Evolutionary conservation across 2,329 filamentous ascomycete genomes (phyloP).

Genomic region (Periconia digitata): DNA sequence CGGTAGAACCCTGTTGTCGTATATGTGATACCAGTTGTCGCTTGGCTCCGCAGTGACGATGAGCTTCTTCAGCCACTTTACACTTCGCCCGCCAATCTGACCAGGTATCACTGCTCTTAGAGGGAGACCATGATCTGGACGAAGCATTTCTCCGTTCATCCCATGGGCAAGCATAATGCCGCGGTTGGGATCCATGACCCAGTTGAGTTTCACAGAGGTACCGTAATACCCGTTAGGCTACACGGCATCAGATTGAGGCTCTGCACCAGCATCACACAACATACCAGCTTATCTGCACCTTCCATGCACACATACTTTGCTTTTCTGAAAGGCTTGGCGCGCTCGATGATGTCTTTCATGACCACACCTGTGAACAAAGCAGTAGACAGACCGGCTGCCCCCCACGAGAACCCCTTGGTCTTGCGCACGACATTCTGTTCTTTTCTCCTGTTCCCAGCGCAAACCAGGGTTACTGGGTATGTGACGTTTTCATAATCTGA

Average conservation of each 20-base stretch:
- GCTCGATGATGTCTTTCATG: slow-evolving; percentile 69
- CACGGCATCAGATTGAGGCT: slow-evolving; percentile 12
- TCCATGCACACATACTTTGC: slow-evolving; percentile 89
- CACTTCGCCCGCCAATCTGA: slow-evolving; percentile 87
- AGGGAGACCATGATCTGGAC: slow-evolving; percentile 84
- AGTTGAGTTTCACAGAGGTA: slow-evolving; percentile 84
- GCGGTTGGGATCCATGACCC: slow-evolving; percentile 79
- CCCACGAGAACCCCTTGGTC: slow-evolving; percentile 94
- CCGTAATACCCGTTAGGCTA: slow-evolving; percentile 85
- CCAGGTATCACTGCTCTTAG: slow-evolving; percentile 82
- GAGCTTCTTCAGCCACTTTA: slow-evolving; percentile 87
- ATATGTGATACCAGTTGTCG: slow-evolving; percentile 94
- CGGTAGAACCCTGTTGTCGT: slow-evolving; percentile 87
- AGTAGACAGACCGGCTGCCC: slow-evolving; percentile 81
- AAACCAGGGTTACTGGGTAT: slow-evolving; percentile 84
- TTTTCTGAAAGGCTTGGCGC: slow-evolving; percentile 66
- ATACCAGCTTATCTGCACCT: slow-evolving; percentile 75
- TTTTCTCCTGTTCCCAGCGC: slow-evolving; percentile 87
- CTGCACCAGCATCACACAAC: slow-evolving; percentile 6
- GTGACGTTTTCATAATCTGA: slow-evolving; percentile 78
- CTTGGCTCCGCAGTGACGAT: slow-evolving; percentile 77
- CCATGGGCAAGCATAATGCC: slow-evolving; percentile 86
- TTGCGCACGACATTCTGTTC: slow-evolving; percentile 91
- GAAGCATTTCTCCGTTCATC: slow-evolving; percentile 84
- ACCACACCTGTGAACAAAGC: slow-evolving; percentile 84